Evolutionary conservation across 2,329 filamentous ascomycete species (phyloP).

Genomic region (Ampelomyces quisqualis): DNA sequence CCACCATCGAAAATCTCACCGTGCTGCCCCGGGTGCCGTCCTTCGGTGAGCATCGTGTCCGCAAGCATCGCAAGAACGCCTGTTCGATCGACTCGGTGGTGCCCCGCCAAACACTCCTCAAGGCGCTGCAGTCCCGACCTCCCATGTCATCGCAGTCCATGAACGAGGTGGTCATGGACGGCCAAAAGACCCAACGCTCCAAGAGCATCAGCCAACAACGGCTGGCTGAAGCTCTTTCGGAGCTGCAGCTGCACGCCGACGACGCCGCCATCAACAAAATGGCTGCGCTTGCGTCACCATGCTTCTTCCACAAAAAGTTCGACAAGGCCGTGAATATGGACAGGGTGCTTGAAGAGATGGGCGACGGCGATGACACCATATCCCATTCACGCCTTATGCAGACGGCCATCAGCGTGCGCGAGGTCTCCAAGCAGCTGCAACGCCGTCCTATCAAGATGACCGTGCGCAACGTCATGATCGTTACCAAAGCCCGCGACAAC

Average conservation of each 20-base stretch:
- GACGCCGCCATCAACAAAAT: conserved; percentile 51
- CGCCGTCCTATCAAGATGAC: conserved; percentile 87
- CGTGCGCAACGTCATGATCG: conserved; percentile 94
- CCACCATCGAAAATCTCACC: conserved; percentile 41
- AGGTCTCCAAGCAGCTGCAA: conserved; percentile 94
- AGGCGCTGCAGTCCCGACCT: conserved; percentile 69
- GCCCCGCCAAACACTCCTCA: conserved; percentile 78
- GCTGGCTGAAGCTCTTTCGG: conserved; percentile 61
- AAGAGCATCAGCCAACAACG: conserved; percentile 51
- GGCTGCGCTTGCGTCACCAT: conserved; percentile 80
- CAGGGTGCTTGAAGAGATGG: conserved; percentile 92
- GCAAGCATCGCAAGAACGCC: conserved; percentile 45
- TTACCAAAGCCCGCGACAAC: conserved; percentile 97
- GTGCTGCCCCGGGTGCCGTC: conserved; percentile 36
- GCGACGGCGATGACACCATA: conserved; percentile 76
- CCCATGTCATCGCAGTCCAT: conserved; percentile 61
- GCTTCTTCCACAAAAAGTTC: conserved; percentile 97
- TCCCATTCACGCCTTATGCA: conserved; percentile 93
- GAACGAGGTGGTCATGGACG: conserved; percentile 58
- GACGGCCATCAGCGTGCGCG: conserved; percentile 90
- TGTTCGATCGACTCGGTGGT: conserved; percentile 62
- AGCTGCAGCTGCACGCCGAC: conserved; percentile 51
- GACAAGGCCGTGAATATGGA: conserved; percentile 95
- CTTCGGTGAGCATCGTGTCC: conserved; percentile 41
- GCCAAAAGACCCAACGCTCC: conserved; percentile 28